These are phyloP conservation scores for Gracilaria caudata DNA, from an alignment of 23 red algal genomes.

Conservation along the genomic window DNA sequence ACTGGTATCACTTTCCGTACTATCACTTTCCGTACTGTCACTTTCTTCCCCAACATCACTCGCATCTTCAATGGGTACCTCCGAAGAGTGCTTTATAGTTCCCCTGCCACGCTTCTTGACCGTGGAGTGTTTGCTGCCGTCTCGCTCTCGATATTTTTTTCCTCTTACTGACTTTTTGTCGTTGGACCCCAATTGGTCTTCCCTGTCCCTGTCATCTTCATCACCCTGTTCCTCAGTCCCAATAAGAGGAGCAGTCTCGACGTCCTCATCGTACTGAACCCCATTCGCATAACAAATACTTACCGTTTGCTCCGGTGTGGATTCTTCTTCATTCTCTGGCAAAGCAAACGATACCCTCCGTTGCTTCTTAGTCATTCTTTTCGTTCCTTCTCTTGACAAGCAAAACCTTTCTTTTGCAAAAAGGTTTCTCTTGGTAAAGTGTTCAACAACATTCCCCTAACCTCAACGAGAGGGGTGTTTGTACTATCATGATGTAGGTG, in stretches of 20 bases:
- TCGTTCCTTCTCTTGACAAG: neutral
- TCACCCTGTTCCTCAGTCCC: neutral
- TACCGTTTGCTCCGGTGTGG: neutral
- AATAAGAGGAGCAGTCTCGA: neutral
- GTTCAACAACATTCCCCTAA: neutral
- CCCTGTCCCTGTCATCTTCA: neutral
- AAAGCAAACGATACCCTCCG: constrained; percentile 24
- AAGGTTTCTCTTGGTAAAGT: neutral
- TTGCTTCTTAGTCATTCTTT: constrained; percentile 1
- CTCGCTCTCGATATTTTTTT: neutral
- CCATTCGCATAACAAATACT: neutral
- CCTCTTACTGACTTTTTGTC: neutral
- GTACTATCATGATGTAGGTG: too few species aligned
- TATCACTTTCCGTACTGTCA: neutral
- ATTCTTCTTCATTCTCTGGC: constrained; percentile 1
- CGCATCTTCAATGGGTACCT: neutral
- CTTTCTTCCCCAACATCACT: neutral
- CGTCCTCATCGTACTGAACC: constrained; percentile 6
- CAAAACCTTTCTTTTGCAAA: neutral
- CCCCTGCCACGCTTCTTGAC: neutral
- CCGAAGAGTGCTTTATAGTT: neutral
- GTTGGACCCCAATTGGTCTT: neutral
- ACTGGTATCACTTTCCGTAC: neutral
- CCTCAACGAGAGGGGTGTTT: too few species aligned
- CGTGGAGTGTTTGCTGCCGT: neutral